Evolutionary conservation across 768 basidiomycete species (phyloP), one percentile per base, ranked within the genome.

Genomic region (Pleurotus tuber-regium): DNA sequence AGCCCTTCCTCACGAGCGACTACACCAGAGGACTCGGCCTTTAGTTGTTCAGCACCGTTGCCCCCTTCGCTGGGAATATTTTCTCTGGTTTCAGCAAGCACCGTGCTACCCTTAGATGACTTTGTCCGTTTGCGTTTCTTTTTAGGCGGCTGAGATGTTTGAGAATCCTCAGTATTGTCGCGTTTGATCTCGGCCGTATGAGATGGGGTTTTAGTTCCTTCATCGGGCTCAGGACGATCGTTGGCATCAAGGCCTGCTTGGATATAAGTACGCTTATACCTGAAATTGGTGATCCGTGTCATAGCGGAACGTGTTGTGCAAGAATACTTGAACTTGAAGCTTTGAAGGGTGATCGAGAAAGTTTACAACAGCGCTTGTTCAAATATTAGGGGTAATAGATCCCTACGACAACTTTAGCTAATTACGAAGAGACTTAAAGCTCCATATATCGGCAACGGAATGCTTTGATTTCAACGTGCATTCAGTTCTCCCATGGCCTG

Each of bases 221-320:
- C 29, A 41, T 39, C 36, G 31, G 16, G 35, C 42, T 51, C 56
- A 42, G 55, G 53, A 18, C 51, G 50, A 7, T 47, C 24, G 28
- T 61, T 57, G 7, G 58, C 53, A 18, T 63, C 59, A 56, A 86
- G 80, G 0, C 79, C 82, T 11, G 87, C 84, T 54, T 90, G 74
- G 11, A 89, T 56, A 60, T 88, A 82, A 4, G 82, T 84, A 43
- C 89, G 71, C 63, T 91, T 92, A 48, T 78, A 75, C n/a, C 83
- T 84, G 64, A 90, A 76, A 58, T 81, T 83, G 7, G 89, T 89
- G 51, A 83, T 70, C 36, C 89, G 80, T 11, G 89, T 89, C 89
- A 91, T 90, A 57, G 43, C 51, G n/a, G 19, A 33, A 43, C 36
- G 9, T 14, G 19, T 11, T 41, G n/a, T n/a, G n/a, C n/a, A n/a